Evolutionary conservation across 2,329 filamentous ascomycete species (phyloP).

Genomic region (Alternaria sp.): DNA sequence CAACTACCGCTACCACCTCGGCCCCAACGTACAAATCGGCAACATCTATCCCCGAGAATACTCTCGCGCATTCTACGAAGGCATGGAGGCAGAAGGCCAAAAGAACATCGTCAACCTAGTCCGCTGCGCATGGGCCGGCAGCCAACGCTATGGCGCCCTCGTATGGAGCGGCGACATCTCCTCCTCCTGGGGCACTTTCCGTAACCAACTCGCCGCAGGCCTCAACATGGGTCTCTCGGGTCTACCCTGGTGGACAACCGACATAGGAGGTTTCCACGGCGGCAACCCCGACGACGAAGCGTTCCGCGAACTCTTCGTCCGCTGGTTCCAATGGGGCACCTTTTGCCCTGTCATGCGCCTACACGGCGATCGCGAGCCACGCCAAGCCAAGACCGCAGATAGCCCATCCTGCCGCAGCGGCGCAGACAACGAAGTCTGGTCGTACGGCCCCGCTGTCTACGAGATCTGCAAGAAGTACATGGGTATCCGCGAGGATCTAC

Average conservation of each 20-base stretch:
- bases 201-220: conserved; percentile 67
- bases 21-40: conserved; percentile 60
- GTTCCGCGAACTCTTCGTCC: conserved; percentile 68
- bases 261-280: conserved; percentile 73
- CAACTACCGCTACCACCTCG: conserved; percentile 66
- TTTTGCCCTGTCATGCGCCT: conserved; percentile 72
- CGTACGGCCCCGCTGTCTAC: conserved; percentile 66
- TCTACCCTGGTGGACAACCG: conserved; percentile 73
- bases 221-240: conserved; percentile 70
- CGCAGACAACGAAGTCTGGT: conserved; percentile 70
- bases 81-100: conserved; percentile 60
- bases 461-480: conserved; percentile 67
- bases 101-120: conserved; percentile 65
- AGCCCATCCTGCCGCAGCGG: conserved; percentile 53
- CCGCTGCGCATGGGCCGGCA: conserved; percentile 63
- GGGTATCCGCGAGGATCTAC: conserved; percentile 62
- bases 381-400: conserved; percentile 53
- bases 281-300: conserved; percentile 61
- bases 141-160: conserved; percentile 68
- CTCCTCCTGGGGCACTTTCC: conserved; percentile 65
- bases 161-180: conserved; percentile 74
- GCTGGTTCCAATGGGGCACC: conserved; percentile 74
- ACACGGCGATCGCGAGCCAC: conserved; percentile 70
- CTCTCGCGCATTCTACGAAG: conserved; percentile 66
- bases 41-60: conserved; percentile 68